phyloP scores from a whole-genome alignment of 306 rosid genomes.

The Hippophae gyantsensis region DNA sequence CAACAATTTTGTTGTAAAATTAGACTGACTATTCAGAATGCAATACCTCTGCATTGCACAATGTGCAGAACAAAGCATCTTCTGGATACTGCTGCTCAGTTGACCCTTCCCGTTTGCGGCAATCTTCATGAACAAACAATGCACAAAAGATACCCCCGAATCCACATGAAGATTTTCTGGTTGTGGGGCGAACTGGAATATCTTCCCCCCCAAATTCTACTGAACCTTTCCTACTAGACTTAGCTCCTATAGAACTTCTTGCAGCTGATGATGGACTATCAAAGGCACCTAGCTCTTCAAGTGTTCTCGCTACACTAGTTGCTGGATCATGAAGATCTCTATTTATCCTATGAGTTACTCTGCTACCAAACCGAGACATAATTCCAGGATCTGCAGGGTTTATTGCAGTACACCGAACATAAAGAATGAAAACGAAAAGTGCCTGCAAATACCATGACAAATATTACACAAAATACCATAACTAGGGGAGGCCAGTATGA shows the following conservation, averaged over 20 bases:
- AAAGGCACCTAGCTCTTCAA: slow-evolving; percentile 47
- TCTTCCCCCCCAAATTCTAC: slow-evolving; percentile 48
- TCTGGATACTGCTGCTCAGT: slow-evolving; percentile 64
- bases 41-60: slow-evolving; percentile 94
- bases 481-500: too few relatives aligned
- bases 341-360: slow-evolving; percentile 26
- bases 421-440: slow-evolving; percentile 80
- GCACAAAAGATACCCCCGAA: slow-evolving; percentile 64
- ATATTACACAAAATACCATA: slow-evolving; percentile 1
- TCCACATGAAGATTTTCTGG: slow-evolving; percentile 29
- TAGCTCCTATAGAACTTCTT: slow-evolving; percentile 57
- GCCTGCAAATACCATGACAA: slow-evolving; percentile 58
- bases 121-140: slow-evolving; percentile 76
- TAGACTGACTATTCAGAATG: slow-evolving; percentile 1
- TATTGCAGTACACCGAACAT: slow-evolving; percentile 88
- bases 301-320: slow-evolving; percentile 50
- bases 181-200: slow-evolving; percentile 28
- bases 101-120: slow-evolving; percentile 59
- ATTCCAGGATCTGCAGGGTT: slow-evolving; percentile 99
- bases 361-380: slow-evolving; percentile 62
- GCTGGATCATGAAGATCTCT: slow-evolving; percentile 38
- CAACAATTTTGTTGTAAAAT: neutral
- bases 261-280: slow-evolving; percentile 61
- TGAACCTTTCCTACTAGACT: slow-evolving; percentile 79
- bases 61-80: slow-evolving; percentile 92